Conservation (phyloP, 148 eudicot genomes). For the Polygonum maritimum region DNA sequence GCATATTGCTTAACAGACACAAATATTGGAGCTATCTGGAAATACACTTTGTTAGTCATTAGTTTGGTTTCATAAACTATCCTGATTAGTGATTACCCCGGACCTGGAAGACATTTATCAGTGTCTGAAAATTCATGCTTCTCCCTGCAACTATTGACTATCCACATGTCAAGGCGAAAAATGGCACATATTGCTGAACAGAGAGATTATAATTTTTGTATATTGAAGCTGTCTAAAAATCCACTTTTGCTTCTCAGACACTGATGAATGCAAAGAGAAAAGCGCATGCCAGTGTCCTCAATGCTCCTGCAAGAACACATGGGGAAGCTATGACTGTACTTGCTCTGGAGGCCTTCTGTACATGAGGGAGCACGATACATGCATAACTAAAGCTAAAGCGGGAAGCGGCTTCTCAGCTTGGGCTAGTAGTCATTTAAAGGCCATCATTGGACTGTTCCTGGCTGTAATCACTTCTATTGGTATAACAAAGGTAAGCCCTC, state of each 20-base stretch:
- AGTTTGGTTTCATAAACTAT: too few relatives aligned
- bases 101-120: too few relatives aligned
- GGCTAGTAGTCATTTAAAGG: too few relatives aligned
- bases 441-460: too few relatives aligned
- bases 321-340: conserved; percentile 93
- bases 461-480: background rate
- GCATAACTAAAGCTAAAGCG: conserved; percentile 57
- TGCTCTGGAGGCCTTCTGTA: conserved; percentile 75
- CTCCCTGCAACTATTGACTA: background rate
- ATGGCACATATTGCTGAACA: too few relatives aligned
- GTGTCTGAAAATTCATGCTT: too few relatives aligned
- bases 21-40: too few relatives aligned
- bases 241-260: conserved; percentile 32
- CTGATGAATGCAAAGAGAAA: conserved; percentile 85
- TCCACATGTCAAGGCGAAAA: background rate
- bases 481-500: conserved; percentile 69
- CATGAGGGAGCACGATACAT: conserved; percentile 82
- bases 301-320: conserved; percentile 89
- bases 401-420: background rate
- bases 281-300: conserved; percentile 82
- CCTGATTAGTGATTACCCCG: too few relatives aligned
- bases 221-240: background rate
- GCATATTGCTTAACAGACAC: too few relatives aligned
- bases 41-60: too few relatives aligned
- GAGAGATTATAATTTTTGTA: background rate